Conservation (phyloP, 1,139 yeast genomes). For the Hemisphaericaspora xylofermentans region DNA sequence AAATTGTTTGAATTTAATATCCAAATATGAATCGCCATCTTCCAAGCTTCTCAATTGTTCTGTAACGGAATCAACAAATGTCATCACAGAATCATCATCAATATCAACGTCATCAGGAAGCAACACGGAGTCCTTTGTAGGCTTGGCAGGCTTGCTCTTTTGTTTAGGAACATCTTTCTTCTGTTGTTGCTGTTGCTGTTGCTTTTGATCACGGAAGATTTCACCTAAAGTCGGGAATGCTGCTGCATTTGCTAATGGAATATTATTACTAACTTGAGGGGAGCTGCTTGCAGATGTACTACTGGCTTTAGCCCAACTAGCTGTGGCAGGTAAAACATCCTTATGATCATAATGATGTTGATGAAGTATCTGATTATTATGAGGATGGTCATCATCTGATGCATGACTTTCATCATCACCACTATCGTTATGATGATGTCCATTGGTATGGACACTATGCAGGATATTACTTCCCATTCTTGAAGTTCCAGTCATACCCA, state of each 20-base stretch:
- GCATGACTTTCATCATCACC: slow-evolving; percentile 21
- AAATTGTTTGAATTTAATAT: slow-evolving; percentile 32
- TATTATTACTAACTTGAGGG: slow-evolving; percentile 36
- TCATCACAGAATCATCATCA: slow-evolving; percentile 38
- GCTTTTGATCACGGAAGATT: slow-evolving; percentile 47
- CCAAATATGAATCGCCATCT: slow-evolving; percentile 31
- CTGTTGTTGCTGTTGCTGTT: slow-evolving; percentile 31
- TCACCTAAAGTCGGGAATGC: slow-evolving; percentile 78
- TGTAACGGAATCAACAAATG: slow-evolving; percentile 38
- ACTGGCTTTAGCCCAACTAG: slow-evolving; percentile 53
- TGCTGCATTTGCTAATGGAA: slow-evolving; percentile 49
- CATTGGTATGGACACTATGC: slow-evolving; percentile 5
- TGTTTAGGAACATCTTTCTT: slow-evolving; percentile 28
- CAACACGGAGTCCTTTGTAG: slow-evolving; percentile 26
- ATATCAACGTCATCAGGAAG: slow-evolving; percentile 42
- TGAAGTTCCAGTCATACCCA: slow-evolving; percentile 27
- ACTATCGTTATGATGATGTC: slow-evolving; percentile 15
- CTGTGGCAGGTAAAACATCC: slow-evolving; percentile 52
- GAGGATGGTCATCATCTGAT: slow-evolving; percentile 18
- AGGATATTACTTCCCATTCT: slow-evolving; percentile 9
- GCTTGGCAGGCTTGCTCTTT: slow-evolving; percentile 26
- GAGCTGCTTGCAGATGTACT: slow-evolving; percentile 28
- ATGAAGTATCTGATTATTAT: slow-evolving; percentile 5
- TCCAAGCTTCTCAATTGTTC: slow-evolving; percentile 33
- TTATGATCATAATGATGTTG: slow-evolving; percentile 8